Evolutionary conservation across 2,329 filamentous ascomycete genomes (phyloP).

Genomic region (Ceratocystis harringtonii): DNA sequence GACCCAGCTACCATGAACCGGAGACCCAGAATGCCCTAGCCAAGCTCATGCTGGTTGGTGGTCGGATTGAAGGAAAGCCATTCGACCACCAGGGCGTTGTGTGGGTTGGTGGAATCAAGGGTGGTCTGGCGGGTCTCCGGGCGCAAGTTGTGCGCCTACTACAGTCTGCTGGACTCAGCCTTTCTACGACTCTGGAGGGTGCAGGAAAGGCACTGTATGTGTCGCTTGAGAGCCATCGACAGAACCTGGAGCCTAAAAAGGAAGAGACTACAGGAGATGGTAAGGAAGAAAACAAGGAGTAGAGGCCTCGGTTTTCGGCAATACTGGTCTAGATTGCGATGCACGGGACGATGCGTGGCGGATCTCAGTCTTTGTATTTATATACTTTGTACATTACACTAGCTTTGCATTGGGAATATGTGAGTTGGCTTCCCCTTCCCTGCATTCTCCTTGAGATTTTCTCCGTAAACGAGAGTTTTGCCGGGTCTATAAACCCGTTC

Average conservation of each 20-base stretch:
- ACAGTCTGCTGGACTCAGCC: slow-evolving; percentile 60
- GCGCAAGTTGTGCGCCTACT: slow-evolving; percentile 69
- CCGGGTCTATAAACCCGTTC: neutral
- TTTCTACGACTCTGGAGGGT: slow-evolving; percentile 67
- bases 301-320: neutral
- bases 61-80: slow-evolving; percentile 69
- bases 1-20: slow-evolving; percentile 67
- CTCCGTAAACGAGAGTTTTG: neutral
- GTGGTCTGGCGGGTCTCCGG: slow-evolving; percentile 65
- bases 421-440: neutral
- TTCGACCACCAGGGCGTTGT: slow-evolving; percentile 59
- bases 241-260: slow-evolving; percentile 55
- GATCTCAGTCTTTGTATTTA: neutral
- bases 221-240: slow-evolving; percentile 68
- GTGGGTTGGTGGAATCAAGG: slow-evolving; percentile 59
- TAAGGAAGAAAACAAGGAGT: slow-evolving; percentile 5
- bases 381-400: neutral
- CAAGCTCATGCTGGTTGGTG: slow-evolving; percentile 77
- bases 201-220: slow-evolving; percentile 72
- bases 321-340: neutral
- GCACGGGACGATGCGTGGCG: neutral
- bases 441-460: neutral
- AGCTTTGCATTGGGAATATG: neutral
- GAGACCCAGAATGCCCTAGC: slow-evolving; percentile 65
- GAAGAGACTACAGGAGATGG: neutral